Percentiles rank a stretch among this genome's conserved stretches.
phyloP scores from a whole-genome alignment of 768 basidiomycete species.

The Trametopsis cervina region DNA sequence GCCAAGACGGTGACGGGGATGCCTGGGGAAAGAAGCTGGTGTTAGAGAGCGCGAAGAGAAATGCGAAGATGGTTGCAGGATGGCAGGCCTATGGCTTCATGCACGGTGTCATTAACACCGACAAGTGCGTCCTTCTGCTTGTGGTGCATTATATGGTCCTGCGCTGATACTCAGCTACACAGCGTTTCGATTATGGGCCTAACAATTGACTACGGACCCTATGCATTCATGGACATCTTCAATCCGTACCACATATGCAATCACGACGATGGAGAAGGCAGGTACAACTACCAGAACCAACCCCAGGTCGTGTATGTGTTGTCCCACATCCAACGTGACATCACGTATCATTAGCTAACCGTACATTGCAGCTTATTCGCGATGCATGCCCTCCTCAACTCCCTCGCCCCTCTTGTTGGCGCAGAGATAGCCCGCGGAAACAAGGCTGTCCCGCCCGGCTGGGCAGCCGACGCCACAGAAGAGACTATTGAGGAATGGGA shows the following conservation, averaged over 20 bases:
- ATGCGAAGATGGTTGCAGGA: constrained; percentile 87
- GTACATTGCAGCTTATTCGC: constrained; percentile 57
- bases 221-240: constrained; percentile 93
- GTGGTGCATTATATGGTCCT: background rate
- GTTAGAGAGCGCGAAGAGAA: constrained; percentile 73
- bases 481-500: constrained; percentile 60
- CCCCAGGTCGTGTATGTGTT: constrained; percentile 68
- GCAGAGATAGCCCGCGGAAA: constrained; percentile 56
- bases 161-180: constrained; percentile 8
- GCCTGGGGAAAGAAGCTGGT: constrained; percentile 71
- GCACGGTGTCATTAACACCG: constrained; percentile 97
- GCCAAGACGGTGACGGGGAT: constrained; percentile 29
- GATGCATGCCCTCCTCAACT: constrained; percentile 64
- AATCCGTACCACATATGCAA: constrained; percentile 86
- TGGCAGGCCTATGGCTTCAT: constrained; percentile 96
- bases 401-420: constrained; percentile 82
- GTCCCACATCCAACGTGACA: background rate
- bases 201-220: constrained; percentile 84
- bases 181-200: constrained; percentile 71
- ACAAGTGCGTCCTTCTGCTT: constrained; percentile 80
- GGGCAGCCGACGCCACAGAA: constrained; percentile 48
- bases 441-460: constrained; percentile 48
- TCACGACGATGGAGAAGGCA: constrained; percentile 71
- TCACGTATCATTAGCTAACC: constrained; percentile 1
- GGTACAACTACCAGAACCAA: constrained; percentile 78